phyloP scores from a whole-genome alignment of 305 asterid genomes.

The Fraxinus latifolia region DNA sequence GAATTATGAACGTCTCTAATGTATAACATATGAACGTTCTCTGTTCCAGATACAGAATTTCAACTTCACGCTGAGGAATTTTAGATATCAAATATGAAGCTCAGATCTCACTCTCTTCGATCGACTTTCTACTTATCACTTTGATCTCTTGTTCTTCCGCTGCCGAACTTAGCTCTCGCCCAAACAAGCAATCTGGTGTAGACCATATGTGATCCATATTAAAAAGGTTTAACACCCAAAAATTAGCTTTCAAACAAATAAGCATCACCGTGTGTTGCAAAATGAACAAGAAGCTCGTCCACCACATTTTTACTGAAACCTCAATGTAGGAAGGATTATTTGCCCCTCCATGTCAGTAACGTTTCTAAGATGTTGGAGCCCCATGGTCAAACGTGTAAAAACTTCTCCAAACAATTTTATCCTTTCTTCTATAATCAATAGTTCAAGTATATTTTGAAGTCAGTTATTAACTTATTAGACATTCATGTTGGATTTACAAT shows the following conservation, averaged over 20 bases:
- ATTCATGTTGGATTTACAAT: not conserved
- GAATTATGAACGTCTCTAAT: not conserved
- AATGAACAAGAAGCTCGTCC: not conserved
- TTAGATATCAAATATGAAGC: not conserved
- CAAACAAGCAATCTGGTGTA: not conserved
- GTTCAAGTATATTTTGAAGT: not conserved
- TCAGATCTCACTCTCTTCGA: not conserved
- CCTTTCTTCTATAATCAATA: not conserved
- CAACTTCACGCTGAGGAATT: not conserved
- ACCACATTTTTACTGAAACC: not conserved
- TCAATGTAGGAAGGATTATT: not conserved
- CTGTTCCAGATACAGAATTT: not conserved
- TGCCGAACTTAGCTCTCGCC: not conserved
- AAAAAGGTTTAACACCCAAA: not conserved
- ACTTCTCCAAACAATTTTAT: not conserved
- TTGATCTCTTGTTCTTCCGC: not conserved
- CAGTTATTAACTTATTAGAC: not conserved
- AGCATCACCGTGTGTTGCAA: not conserved
- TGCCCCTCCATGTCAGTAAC: not conserved
- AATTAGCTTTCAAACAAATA: not conserved
- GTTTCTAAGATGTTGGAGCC: not conserved
- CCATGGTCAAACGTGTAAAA: not conserved
- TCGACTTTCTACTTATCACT: not conserved
- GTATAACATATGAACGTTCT: not conserved
- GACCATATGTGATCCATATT: not conserved